Evolutionary conservation across 1,284 basidiomycete species (phyloP).

Genomic region (Hypsizygus ulmarius): DNA sequence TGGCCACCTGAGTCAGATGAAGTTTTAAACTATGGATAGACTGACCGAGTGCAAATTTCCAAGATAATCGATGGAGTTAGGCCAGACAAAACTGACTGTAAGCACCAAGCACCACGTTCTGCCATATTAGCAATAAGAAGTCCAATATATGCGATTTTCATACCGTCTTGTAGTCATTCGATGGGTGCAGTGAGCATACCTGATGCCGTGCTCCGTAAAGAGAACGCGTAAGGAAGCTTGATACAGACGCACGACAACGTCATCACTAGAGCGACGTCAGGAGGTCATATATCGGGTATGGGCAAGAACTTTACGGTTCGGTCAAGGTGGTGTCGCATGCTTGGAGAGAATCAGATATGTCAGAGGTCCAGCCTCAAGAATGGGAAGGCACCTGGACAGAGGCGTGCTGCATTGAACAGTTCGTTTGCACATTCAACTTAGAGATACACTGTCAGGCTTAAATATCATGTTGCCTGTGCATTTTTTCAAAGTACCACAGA

Average conservation of each 20-base stretch:
- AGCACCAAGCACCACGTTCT: not conserved
- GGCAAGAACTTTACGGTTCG: slow-evolving; percentile 57
- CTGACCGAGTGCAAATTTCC: slow-evolving; percentile 76
- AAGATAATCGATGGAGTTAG: slow-evolving; percentile 68
- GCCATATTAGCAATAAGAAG: slow-evolving; percentile 13
- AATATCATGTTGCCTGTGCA: slow-evolving; percentile 3
- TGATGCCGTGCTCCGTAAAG: slow-evolving; percentile 28
- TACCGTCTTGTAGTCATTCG: slow-evolving; percentile 84
- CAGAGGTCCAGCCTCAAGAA: not conserved
- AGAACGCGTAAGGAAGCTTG: not conserved
- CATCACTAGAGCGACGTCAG: slow-evolving; percentile 53
- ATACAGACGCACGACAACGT: slow-evolving; percentile 64
- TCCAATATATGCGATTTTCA: slow-evolving; percentile 38
- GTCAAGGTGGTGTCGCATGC: slow-evolving; percentile 78
- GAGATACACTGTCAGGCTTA: slow-evolving; percentile 12
- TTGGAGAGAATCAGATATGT: slow-evolving; percentile 22
- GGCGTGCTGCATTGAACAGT: slow-evolving; percentile 68
- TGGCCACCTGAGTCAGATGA: not conserved
- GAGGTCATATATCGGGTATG: not conserved
- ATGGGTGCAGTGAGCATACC: slow-evolving; percentile 76
- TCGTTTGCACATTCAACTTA: slow-evolving; percentile 82
- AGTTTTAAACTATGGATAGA: slow-evolving; percentile 2
- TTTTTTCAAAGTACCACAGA: slow-evolving; percentile 55
- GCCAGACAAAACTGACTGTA: slow-evolving; percentile 80
- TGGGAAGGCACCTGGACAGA: slow-evolving; percentile 62